Percentiles rank a stretch among this genome's conserved stretches.
These are phyloP conservation scores for Talaromyces sp. DNA, from an alignment of 2,329 filamentous ascomycete genomes.

Conservation along the genomic window DNA sequence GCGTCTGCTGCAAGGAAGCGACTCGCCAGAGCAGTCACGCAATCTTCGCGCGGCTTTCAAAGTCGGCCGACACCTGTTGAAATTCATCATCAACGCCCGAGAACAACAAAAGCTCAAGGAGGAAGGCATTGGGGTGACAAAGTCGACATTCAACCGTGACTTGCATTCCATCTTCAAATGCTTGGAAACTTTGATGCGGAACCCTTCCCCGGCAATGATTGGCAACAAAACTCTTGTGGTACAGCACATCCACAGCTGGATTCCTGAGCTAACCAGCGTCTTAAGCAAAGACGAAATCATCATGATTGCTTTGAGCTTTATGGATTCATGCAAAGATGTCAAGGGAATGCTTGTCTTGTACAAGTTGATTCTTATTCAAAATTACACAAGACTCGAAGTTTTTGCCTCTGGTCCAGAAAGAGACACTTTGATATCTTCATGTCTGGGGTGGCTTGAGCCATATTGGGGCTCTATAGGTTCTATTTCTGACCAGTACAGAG, in stretches of 20 bases:
- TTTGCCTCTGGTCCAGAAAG: constrained; percentile 75
- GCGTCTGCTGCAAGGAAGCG: constrained; percentile 72
- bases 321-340: constrained; percentile 81
- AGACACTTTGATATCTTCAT: constrained; percentile 69
- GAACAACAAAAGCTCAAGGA: constrained; percentile 85
- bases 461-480: constrained; percentile 78
- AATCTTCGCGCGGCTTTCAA: constrained; percentile 90
- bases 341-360: constrained; percentile 89
- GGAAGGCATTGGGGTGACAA: constrained; percentile 76
- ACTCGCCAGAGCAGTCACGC: constrained; percentile 68
- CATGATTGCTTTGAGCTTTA: constrained; percentile 85
- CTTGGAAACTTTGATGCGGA: constrained; percentile 83
- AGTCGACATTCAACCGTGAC: constrained; percentile 73
- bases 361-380: constrained; percentile 86
- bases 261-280: constrained; percentile 78
- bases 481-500: constrained; percentile 79
- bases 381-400: constrained; percentile 75
- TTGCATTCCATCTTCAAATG: constrained; percentile 83
- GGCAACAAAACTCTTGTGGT: constrained; percentile 93
- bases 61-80: constrained; percentile 85
- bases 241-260: constrained; percentile 94
- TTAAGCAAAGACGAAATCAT: constrained; percentile 79
- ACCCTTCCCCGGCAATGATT: constrained; percentile 74
- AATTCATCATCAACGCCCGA: constrained; percentile 87
- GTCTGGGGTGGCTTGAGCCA: constrained; percentile 81